Evolutionary conservation across 495 filamentous ascomycete species (phyloP).

Genomic region (Neohortaea acidophila): DNA sequence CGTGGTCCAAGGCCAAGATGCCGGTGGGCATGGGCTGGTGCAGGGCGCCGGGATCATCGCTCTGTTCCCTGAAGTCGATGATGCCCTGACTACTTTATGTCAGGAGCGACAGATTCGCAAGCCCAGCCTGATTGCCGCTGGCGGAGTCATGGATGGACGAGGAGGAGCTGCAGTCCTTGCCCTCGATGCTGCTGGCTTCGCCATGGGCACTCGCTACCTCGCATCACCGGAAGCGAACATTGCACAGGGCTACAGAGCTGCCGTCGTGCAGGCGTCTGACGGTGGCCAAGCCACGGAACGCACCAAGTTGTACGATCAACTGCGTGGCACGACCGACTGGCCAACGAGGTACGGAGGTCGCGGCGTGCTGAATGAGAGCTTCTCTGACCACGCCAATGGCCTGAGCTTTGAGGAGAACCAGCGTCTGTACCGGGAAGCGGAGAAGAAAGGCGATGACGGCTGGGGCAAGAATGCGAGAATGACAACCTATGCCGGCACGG

Average conservation of each 20-base stretch:
- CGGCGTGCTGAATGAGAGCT: conserved; percentile 49
- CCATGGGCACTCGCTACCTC: conserved; percentile 57
- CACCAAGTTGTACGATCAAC: conserved; percentile 52
- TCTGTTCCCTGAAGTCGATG: conserved; percentile 42
- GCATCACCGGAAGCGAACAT: conserved; percentile 49
- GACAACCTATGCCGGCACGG: conserved; percentile 54
- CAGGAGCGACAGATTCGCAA: conserved; percentile 18
- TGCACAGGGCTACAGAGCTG: conserved; percentile 40
- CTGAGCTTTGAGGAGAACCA: conserved; percentile 42
- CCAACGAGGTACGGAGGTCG: conserved; percentile 47
- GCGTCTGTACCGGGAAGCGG: conserved; percentile 40
- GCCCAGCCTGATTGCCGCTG: conserved; percentile 47
- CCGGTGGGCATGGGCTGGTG: conserved; percentile 56
- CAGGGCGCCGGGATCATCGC: conserved; percentile 42
- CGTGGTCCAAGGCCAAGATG: conserved; percentile 57
- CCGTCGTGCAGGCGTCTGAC: conserved; percentile 43
- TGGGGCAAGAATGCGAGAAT: conserved; percentile 44
- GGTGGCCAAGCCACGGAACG: conserved; percentile 48
- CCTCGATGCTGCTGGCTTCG: conserved; percentile 50
- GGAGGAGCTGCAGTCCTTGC: conserved; percentile 47
- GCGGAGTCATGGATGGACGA: conserved; percentile 54
- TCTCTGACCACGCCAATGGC: conserved; percentile 39
- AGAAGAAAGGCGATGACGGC: conserved; percentile 38
- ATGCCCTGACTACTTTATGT: conserved; percentile 31
- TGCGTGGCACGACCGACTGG: conserved; percentile 56